These are phyloP conservation scores for Perkinsus marinus DNA, from an alignment of 169 alveolate species.

Conservation along the genomic window DNA sequence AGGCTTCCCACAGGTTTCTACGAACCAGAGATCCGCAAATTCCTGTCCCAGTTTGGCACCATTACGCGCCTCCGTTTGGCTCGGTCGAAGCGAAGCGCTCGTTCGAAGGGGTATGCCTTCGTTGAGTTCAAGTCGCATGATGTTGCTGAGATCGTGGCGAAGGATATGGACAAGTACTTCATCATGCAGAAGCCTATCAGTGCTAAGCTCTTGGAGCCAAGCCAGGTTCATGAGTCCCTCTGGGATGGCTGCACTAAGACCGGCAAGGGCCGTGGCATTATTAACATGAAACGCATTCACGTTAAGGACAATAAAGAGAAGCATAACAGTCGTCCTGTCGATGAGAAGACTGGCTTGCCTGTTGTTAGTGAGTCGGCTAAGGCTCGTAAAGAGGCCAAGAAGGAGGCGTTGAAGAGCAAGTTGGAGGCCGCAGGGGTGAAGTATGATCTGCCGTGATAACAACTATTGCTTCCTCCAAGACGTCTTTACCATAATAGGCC, in stretches of 20 bases:
- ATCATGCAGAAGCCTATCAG: constrained; percentile 27
- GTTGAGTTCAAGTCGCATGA: constrained; percentile 54
- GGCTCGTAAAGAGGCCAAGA: not conserved
- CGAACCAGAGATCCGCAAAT: constrained; percentile 51
- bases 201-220: not conserved
- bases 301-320: not conserved
- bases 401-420: not conserved
- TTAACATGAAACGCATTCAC: not conserved
- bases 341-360: not conserved
- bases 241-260: not conserved
- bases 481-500: not conserved
- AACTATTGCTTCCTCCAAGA: not conserved
- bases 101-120: constrained; percentile 61
- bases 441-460: not conserved
- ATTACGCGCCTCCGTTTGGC: constrained; percentile 41
- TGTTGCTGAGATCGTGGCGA: constrained; percentile 55
- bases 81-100: constrained; percentile 55
- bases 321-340: not conserved
- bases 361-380: not conserved
- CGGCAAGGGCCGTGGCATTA: not conserved
- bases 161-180: constrained; percentile 53
- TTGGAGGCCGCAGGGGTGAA: not conserved
- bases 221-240: not conserved
- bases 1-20: constrained; percentile 62
- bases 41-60: constrained; percentile 60